A percentile compares a stretch with the other conserved stretches of the same genome.
phyloP scores from a whole-genome alignment of 2,329 filamentous ascomycete species.

The Xylaria sp. region DNA sequence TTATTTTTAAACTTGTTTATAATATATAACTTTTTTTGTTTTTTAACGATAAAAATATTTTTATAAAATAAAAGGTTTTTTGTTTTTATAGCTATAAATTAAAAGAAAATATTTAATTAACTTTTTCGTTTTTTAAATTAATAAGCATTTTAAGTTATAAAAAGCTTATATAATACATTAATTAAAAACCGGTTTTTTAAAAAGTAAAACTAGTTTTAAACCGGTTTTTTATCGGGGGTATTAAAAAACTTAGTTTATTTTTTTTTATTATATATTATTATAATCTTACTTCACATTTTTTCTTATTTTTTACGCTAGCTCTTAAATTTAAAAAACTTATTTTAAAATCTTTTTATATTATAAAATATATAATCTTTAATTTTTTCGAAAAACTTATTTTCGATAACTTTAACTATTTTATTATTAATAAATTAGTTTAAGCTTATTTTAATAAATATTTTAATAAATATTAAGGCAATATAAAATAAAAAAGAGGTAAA shows the following conservation, averaged over 20 bases:
- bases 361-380: constrained; percentile 23
- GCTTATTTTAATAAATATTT: constrained; percentile 16
- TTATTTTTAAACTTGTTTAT: constrained; percentile 18
- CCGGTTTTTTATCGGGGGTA: background rate
- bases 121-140: constrained; percentile 30
- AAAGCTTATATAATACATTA: constrained; percentile 15
- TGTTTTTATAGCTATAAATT: background rate
- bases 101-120: constrained; percentile 27
- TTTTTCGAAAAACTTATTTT: constrained; percentile 18
- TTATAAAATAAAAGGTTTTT: constrained; percentile 20
- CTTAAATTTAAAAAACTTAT: constrained; percentile 27
- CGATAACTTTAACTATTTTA: constrained; percentile 18
- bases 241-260: constrained; percentile 18
- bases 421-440: constrained; percentile 15
- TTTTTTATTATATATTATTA: constrained; percentile 13
- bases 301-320: constrained; percentile 20
- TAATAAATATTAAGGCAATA: constrained; percentile 16
- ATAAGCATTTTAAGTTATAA: constrained; percentile 18
- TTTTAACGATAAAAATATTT: constrained; percentile 22
- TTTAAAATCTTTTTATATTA: constrained; percentile 19
- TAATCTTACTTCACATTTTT: constrained; percentile 12
- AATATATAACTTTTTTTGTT: constrained; percentile 22
- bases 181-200: constrained; percentile 13
- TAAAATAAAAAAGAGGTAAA: constrained; percentile 2
- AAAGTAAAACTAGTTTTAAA: constrained; percentile 24